Evolutionary conservation across 2,329 filamentous ascomycete genomes (phyloP).

Genomic region (Verticillium albo-atrum): DNA sequence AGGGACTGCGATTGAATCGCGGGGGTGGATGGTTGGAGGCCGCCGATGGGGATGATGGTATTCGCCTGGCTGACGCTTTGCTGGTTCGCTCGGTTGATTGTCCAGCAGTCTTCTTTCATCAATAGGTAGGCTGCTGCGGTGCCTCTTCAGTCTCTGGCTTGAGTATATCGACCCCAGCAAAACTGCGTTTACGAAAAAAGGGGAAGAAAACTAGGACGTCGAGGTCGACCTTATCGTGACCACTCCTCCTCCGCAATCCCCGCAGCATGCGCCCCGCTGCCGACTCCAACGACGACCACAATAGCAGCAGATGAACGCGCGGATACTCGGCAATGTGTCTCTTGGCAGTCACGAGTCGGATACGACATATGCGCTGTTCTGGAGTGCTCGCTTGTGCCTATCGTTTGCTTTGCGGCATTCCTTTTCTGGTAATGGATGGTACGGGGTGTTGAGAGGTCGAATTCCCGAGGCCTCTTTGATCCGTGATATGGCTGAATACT

Average conservation of each 20-base stretch:
- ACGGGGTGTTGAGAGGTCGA: neutral
- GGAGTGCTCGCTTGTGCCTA: neutral
- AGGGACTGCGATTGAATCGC: neutral
- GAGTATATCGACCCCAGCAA: neutral
- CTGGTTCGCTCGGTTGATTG: neutral
- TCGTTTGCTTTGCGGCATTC: neutral
- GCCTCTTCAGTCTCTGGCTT: neutral
- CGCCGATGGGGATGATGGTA: neutral
- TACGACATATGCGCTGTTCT: neutral
- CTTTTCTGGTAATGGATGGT: neutral
- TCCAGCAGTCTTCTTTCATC: neutral
- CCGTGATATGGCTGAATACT: too few species aligned
- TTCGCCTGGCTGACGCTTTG: neutral
- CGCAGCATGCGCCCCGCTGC: neutral
- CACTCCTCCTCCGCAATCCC: neutral
- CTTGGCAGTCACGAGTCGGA: neutral
- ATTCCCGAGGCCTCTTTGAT: too few species aligned
- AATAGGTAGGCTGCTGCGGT: too few species aligned
- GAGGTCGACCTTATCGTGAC: neutral
- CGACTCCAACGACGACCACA: neutral
- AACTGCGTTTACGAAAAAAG: too few species aligned
- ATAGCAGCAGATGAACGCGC: neutral
- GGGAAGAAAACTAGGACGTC: neutral
- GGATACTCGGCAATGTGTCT: neutral
- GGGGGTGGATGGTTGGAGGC: neutral